Percentiles rank a stretch among this genome's conserved stretches.
phyloP scores from a whole-genome alignment of 345 rosid species.

The Melastoma malabathricum region DNA sequence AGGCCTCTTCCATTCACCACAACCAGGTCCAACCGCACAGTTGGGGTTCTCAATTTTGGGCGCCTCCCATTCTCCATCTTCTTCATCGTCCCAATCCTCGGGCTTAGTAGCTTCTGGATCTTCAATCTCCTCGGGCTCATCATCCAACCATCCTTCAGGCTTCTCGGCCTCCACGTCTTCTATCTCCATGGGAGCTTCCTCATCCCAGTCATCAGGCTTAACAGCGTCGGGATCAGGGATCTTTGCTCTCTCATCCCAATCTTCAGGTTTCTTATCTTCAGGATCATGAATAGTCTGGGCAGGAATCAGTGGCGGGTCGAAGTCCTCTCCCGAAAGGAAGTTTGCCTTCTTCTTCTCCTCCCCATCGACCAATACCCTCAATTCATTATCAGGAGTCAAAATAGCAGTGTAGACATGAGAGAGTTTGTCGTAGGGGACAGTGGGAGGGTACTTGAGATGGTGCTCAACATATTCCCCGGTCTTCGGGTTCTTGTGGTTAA shows the following conservation, averaged over 20 bases:
- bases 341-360: conserved; percentile 38
- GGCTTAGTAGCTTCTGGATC: conserved; percentile 51
- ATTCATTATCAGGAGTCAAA: conserved; percentile 25
- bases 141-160: conserved; percentile 57
- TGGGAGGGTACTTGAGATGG: conserved; percentile 38
- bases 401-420: conserved; percentile 50
- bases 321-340: conserved; percentile 34
- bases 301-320: conserved; percentile 43
- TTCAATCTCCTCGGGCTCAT: conserved; percentile 43
- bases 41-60: conserved; percentile 38
- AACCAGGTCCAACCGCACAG: conserved; percentile 37
- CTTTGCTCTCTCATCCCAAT: conserved; percentile 42
- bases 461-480: conserved; percentile 38
- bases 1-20: conserved; percentile 53
- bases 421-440: conserved; percentile 35
- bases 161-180: conserved; percentile 37
- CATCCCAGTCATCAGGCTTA: conserved; percentile 57
- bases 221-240: conserved; percentile 30
- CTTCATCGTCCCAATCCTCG: conserved; percentile 56
- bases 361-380: conserved; percentile 35
- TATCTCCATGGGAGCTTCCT: conserved; percentile 37
- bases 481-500: conserved; percentile 42
- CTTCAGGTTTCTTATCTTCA: conserved; percentile 43
- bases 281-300: conserved; percentile 39
- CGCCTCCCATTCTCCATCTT: conserved; percentile 54